Evolutionary conservation across 148 eudicot species (phyloP).

Genomic region (Nyssa sinensis): DNA sequence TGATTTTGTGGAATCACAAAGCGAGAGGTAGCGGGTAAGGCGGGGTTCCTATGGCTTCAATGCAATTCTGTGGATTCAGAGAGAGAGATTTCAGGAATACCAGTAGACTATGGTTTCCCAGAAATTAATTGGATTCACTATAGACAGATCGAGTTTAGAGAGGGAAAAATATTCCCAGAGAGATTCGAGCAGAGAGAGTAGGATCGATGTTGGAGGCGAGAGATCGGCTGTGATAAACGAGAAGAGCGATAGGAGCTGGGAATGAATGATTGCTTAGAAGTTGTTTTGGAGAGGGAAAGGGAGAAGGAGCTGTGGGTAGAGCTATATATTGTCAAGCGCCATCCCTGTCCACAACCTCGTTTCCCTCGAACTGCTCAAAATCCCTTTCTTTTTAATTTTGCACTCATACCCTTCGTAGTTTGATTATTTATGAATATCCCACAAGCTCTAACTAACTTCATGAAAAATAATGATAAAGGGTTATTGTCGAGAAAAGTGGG

Average conservation of each 20-base stretch:
- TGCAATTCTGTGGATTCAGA: background rate
- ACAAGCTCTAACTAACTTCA: background rate
- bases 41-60: background rate
- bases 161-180: too few relatives aligned
- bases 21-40: background rate
- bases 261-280: too few relatives aligned
- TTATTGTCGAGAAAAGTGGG: too few relatives aligned
- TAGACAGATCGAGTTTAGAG: background rate
- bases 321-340: background rate
- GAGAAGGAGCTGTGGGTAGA: background rate
- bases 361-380: conserved; percentile 9
- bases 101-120: too few relatives aligned
- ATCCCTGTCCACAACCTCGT: background rate
- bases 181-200: background rate
- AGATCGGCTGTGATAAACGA: background rate
- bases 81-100: too few relatives aligned
- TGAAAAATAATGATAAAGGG: too few relatives aligned
- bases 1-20: background rate
- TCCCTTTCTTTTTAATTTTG: background rate
- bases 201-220: background rate
- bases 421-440: background rate
- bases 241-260: background rate
- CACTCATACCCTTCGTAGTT: background rate
- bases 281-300: background rate
- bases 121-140: background rate